A percentile compares a stretch with the other conserved stretches of the same genome.
phyloP scores from a whole-genome alignment of 371 early-diverging fungal genomes.

The Fennellomyces sp. region DNA sequence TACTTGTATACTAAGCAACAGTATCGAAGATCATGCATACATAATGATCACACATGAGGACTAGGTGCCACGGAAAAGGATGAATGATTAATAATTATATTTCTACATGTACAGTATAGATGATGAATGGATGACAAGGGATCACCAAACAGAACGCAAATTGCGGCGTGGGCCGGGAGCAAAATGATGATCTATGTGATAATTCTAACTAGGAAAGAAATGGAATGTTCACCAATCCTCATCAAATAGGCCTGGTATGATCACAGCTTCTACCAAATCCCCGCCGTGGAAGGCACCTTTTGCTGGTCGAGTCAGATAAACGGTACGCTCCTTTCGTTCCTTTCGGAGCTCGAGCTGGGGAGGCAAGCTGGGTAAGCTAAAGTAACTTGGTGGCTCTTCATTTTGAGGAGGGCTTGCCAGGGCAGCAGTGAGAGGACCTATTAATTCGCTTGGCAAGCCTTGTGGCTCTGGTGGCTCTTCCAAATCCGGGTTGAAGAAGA shows the following conservation, averaged over 20 bases:
- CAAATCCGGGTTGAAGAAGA: slow-evolving; percentile 43
- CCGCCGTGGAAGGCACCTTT: slow-evolving; percentile 22
- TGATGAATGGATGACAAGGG: too few species aligned
- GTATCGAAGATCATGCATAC: too few species aligned
- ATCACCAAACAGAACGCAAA: too few species aligned
- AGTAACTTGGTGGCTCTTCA: slow-evolving; percentile 53
- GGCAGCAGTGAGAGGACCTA: slow-evolving; percentile 27
- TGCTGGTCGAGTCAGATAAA: slow-evolving; percentile 37
- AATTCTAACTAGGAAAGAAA: neutral
- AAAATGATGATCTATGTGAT: too few species aligned
- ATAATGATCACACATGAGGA: too few species aligned
- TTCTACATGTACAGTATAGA: too few species aligned
- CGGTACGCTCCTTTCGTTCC: slow-evolving; percentile 40
- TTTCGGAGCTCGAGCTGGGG: slow-evolving; percentile 32
- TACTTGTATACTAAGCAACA: too few species aligned
- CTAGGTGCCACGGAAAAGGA: too few species aligned
- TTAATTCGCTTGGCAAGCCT: slow-evolving; percentile 20
- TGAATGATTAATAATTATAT: too few species aligned
- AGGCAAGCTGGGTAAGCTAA: slow-evolving; percentile 36
- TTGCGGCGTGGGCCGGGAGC: too few species aligned
- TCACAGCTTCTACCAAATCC: slow-evolving; percentile 32
- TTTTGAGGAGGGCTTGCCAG: slow-evolving; percentile 30
- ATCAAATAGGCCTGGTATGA: slow-evolving; percentile 26
- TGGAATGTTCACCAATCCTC: slow-evolving; percentile 16
- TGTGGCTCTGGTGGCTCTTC: slow-evolving; percentile 41